Percentiles rank a stretch among this genome's conserved stretches.
Conservation (phyloP, 768 basidiomycete species). For the Amanita phalloides region DNA sequence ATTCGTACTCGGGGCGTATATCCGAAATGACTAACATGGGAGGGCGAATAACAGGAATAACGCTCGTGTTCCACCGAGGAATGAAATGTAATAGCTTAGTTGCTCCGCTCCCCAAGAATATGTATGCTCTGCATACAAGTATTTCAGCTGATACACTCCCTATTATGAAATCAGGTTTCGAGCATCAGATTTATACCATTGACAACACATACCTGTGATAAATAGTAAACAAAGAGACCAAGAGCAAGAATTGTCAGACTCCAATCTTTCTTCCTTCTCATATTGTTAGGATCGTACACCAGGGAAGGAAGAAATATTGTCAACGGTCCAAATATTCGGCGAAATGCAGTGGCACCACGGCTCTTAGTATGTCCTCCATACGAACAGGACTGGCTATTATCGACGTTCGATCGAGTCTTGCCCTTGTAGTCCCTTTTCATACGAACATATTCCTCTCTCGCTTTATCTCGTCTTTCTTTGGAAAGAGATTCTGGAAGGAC, state of each 20-base stretch:
- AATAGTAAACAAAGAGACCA: constrained; percentile 48
- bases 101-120: constrained; percentile 66
- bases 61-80: constrained; percentile 51
- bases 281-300: constrained; percentile 28
- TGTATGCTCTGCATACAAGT: constrained; percentile 65
- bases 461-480: constrained; percentile 27
- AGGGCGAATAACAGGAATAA: constrained; percentile 42
- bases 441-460: constrained; percentile 14
- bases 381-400: not conserved
- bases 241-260: constrained; percentile 63
- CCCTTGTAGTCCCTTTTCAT: constrained; percentile 11
- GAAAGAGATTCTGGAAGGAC: constrained; percentile 58
- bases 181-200: not conserved
- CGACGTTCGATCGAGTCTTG: constrained; percentile 15
- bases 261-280: constrained; percentile 56
- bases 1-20: not conserved
- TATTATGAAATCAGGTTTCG: constrained; percentile 13
- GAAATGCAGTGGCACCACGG: constrained; percentile 12
- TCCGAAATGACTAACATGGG: constrained; percentile 21
- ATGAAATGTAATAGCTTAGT: constrained; percentile 69
- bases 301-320: constrained; percentile 57
- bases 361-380: not conserved
- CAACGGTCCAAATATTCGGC: constrained; percentile 44
- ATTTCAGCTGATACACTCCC: constrained; percentile 77
- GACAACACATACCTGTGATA: constrained; percentile 47